Base-by-base conservation (phyloP, 768 basidiomycete genomes). In the Suillus spraguei region DNA sequence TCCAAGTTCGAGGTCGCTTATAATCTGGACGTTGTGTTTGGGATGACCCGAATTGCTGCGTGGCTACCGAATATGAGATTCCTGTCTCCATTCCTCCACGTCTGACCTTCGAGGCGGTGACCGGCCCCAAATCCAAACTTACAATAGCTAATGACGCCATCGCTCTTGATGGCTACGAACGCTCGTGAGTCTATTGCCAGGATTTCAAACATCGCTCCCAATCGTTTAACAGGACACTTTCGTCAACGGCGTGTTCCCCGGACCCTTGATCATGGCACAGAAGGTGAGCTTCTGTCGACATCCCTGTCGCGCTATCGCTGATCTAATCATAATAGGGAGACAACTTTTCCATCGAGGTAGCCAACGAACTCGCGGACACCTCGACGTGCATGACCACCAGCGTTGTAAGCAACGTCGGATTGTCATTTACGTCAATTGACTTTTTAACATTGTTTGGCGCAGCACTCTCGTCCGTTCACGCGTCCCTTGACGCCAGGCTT, bases 381-480 rank as follows among this genome's bases (percentile, higher is more conserved):
- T 74, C 80, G 0, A 85, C 87, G 85, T 64, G 79, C 36, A 78
- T 76, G 47, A 74, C 70, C 5, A 87, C 86, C 13, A 82, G 80
- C 35, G 80, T 87, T 38, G 85, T 85, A 36, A 65, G 82, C 67
- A 33, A 8, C 8, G 50, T 14, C 16, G 36, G 13, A 33, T 28
- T 28, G 28, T 28, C 28, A 28, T 28, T 28, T 14, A 36, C 58
- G 14, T 20, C 49, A 7, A 16, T 55, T 41, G 8, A 67, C n/a
- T n/a, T 22, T 41, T 41, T 42, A 13, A 9, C 17, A 28, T 28
- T 28, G 28, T 28, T 28, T 28, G 28, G 13, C 2, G 4, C 10
- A 86, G 85, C 85, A 86, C 65, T 85, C 83, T 83, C 85, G n/a
- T n/a, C n/a, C n/a, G n/a, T n/a, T n/a, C n/a, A n/a, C n/a, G n/a